Base-by-base conservation (phyloP, 768 basidiomycete species). In the Mycena floridula region DNA sequence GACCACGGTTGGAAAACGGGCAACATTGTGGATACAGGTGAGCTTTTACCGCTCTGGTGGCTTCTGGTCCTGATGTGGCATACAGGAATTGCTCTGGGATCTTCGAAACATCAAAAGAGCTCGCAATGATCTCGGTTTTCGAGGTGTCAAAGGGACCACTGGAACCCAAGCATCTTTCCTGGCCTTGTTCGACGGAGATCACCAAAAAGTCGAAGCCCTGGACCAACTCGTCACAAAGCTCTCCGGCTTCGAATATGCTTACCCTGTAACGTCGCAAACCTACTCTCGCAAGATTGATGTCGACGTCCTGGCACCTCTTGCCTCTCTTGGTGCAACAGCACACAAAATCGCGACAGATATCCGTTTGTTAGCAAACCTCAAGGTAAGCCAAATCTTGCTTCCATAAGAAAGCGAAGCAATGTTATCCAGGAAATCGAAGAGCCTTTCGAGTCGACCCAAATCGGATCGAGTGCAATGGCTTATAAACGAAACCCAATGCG, bases 401-500 rank as follows among this genome's bases (percentile, higher is more conserved):
- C 13, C 8, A 15, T 24, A 15, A 13, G n/a, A 20, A 4, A 22
- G n/a, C 8, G 13, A 13, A 15, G 13, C 18, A 2, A 3, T 16
- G n/a, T 39, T 13, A 22, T 26, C 7, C 41, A 89, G 83, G 96
- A 98, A 81, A 76, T 99, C 37, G 96, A 99, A 66, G 96, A 99
- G 61, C 96, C 96, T 0, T 98, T 98, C 64, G 95, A 99, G 65
- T 89, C 92, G 42, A 95, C 95, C 16, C 96, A 99, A 68, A 99
- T 98, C 53, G 96, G 96, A 6, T 89, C 87, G 8, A 91, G 87
- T 1, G 93, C 93, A 1, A 98, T 98, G 95, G 95, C 95, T 7
- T 98, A 98, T 79, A 97, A 98, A 69, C 81, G 95, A 44, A 98
- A 99, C 66, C 96, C 96, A 6, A 99, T 99, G 96, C 89, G 96